Conservation (phyloP, 2,329 filamentous ascomycete genomes). For the Phoma sp. region DNA sequence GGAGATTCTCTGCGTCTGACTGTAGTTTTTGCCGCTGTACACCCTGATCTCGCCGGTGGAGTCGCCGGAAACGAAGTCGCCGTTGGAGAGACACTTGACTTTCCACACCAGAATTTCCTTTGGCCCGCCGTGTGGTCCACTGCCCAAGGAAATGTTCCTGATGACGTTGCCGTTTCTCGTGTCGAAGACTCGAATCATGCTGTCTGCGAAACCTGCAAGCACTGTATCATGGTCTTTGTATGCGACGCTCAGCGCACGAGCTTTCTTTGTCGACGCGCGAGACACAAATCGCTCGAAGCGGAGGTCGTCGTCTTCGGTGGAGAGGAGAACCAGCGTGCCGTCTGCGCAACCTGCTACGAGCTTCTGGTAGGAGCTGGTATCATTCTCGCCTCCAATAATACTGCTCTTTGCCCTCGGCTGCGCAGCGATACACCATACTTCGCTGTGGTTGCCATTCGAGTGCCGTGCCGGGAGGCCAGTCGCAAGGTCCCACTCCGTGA, state of each 20-base stretch:
- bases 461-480: conserved; percentile 79
- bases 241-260: conserved; percentile 86
- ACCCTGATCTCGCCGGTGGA: conserved; percentile 92
- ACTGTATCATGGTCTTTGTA: conserved; percentile 86
- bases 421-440: conserved; percentile 94
- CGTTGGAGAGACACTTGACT: conserved; percentile 84
- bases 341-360: conserved; percentile 90
- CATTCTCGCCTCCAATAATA: conserved; percentile 21
- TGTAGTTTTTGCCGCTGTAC: conserved; percentile 93
- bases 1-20: conserved; percentile 82
- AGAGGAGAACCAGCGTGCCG: conserved; percentile 85
- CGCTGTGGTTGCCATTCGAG: conserved; percentile 89
- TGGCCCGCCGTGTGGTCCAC: conserved; percentile 75
- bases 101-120: conserved; percentile 93
- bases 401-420: conserved; percentile 68
- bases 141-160: conserved; percentile 84
- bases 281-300: conserved; percentile 78
- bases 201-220: conserved; percentile 94
- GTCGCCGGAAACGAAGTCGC: conserved; percentile 92
- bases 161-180: conserved; percentile 77
- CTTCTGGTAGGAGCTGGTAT: conserved; percentile 56
- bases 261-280: conserved; percentile 79
- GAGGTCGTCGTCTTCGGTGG: conserved; percentile 83
- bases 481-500: conserved; percentile 94
- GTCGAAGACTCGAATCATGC: conserved; percentile 90